phyloP scores from a whole-genome alignment of 352 stramenopile genomes.

The Elongisporangium undulatum region DNA sequence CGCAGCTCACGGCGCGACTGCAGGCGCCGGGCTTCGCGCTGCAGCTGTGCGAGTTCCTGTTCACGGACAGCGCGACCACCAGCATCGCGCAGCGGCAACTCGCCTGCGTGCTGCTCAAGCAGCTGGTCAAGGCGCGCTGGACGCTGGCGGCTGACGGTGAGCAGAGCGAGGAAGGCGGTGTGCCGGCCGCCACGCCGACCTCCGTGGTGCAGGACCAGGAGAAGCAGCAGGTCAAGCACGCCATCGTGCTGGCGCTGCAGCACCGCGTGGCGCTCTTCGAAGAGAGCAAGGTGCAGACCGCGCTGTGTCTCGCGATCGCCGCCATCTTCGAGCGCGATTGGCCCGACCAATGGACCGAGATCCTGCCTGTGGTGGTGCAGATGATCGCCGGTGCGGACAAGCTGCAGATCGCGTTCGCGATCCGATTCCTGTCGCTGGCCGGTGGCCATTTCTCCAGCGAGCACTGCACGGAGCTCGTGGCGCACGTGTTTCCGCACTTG shows the following conservation, averaged over 20 bases:
- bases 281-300: conserved; percentile 76
- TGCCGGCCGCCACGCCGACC: not conserved
- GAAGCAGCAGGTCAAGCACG: conserved; percentile 59
- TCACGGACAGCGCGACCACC: conserved; percentile 24
- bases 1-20: conserved; percentile 59
- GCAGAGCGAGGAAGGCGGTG: conserved; percentile 22
- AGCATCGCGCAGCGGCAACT: conserved; percentile 52
- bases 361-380: conserved; percentile 56
- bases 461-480: conserved; percentile 73
- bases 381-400: conserved; percentile 53
- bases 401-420: conserved; percentile 59
- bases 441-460: conserved; percentile 74
- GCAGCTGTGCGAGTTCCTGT: conserved; percentile 70
- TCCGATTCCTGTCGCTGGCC: conserved; percentile 72
- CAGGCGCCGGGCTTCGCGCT: conserved; percentile 57
- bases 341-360: conserved; percentile 77
- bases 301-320: conserved; percentile 22
- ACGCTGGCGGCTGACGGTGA: conserved; percentile 15
- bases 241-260: conserved; percentile 54
- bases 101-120: conserved; percentile 72
- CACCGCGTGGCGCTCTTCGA: conserved; percentile 52
- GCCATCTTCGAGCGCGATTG: conserved; percentile 82
- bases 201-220: conserved; percentile 50
- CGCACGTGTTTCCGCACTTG: conserved; percentile 70
- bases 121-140: conserved; percentile 67